These are phyloP conservation scores for Phyllosticta citrichinensis DNA, from an alignment of 2,329 filamentous ascomycete genomes.

Conservation along the genomic window DNA sequence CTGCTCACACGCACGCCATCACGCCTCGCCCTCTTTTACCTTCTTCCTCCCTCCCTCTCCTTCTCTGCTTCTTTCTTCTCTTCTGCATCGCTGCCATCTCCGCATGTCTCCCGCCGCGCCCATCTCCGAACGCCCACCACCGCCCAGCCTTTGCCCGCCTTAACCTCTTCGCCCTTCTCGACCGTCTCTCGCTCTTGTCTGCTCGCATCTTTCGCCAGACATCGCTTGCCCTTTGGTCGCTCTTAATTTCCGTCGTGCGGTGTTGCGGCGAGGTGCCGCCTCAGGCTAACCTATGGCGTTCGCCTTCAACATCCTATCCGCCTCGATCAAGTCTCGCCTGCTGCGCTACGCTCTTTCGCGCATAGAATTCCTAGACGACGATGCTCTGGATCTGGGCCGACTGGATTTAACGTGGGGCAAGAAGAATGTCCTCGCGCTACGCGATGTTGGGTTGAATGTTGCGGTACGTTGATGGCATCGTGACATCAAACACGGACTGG, in stretches of 20 bases:
- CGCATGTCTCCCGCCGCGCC: background rate
- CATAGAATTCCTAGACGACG: constrained; percentile 78
- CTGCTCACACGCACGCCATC: background rate
- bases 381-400: constrained; percentile 74
- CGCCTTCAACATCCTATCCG: constrained; percentile 53
- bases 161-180: background rate
- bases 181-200: constrained; percentile 1
- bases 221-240: constrained; percentile 14
- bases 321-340: constrained; percentile 74
- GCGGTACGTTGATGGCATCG: constrained; percentile 45
- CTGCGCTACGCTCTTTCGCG: constrained; percentile 76
- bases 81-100: background rate
- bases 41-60: background rate
- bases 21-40: background rate
- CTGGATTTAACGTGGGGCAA: constrained; percentile 79
- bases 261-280: constrained; percentile 10
- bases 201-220: constrained; percentile 19
- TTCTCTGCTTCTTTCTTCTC: background rate
- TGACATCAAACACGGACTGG: background rate
- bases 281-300: constrained; percentile 46
- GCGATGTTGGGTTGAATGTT: constrained; percentile 72
- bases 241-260: constrained; percentile 9
- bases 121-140: background rate
- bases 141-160: background rate
- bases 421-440: constrained; percentile 73